Conservation (phyloP, 768 basidiomycete species). For the Coprinopsis sp. region DNA sequence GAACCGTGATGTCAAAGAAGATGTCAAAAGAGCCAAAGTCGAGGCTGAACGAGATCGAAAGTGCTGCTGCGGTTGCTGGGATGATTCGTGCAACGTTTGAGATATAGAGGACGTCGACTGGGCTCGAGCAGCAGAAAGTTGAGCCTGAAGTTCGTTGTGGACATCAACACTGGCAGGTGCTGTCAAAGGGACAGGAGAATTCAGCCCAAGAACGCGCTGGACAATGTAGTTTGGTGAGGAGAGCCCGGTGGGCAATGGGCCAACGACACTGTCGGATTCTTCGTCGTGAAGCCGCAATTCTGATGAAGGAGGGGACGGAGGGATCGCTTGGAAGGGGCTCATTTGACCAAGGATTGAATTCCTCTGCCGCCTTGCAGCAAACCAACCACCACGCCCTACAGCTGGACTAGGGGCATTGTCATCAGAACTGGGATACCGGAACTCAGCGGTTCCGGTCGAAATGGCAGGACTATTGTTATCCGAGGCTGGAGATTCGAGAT, state of each 20-base stretch:
- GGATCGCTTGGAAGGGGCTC: background rate
- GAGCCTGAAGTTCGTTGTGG: too few relatives aligned
- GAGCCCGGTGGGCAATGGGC: constrained; percentile 7
- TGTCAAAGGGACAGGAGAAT: constrained; percentile 17
- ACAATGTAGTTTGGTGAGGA: constrained; percentile 18
- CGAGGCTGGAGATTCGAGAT: constrained; percentile 45
- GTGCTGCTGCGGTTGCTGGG: constrained; percentile 5
- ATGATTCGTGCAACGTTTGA: too few relatives aligned
- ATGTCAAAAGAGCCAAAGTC: too few relatives aligned
- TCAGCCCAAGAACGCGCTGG: constrained; percentile 26
- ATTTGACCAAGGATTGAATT: background rate
- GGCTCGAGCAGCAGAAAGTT: too few relatives aligned
- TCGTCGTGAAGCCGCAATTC: background rate
- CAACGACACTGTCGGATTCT: constrained; percentile 5
- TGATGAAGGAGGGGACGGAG: background rate
- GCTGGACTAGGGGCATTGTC: background rate
- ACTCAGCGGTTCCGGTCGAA: constrained; percentile 50
- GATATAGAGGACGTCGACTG: too few relatives aligned
- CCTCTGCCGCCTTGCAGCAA: too few relatives aligned
- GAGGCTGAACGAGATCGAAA: constrained; percentile 25
- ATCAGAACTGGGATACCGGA: constrained; percentile 39
- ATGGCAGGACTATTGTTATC: constrained; percentile 56
- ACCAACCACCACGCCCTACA: too few relatives aligned
- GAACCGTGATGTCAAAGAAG: too few relatives aligned
- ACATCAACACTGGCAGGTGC: too few relatives aligned